These are phyloP conservation scores for Tricholoma flavovirens DNA, from an alignment of 768 basidiomycete genomes.

Conservation along the genomic window DNA sequence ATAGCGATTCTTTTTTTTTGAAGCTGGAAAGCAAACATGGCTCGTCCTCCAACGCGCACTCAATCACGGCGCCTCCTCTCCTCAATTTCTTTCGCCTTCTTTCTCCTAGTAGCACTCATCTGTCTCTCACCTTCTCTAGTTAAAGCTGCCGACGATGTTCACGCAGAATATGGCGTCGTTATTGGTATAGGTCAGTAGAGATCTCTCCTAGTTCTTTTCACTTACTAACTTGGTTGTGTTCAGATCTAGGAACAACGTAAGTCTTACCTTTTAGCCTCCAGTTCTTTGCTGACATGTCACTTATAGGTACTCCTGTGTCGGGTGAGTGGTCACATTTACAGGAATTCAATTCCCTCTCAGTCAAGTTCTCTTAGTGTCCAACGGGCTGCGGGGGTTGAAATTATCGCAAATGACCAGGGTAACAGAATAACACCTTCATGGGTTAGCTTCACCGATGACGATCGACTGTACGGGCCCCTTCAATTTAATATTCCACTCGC, in stretches of 20 bases:
- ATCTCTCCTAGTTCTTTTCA: not conserved
- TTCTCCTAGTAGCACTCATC: conserved; percentile 67
- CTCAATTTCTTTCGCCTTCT: conserved; percentile 52
- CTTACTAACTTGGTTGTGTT: conserved; percentile 2
- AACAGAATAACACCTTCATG: conserved; percentile 88
- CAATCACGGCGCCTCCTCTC: conserved; percentile 51
- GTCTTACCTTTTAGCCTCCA: conserved; percentile 8
- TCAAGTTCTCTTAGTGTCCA: conserved; percentile 51
- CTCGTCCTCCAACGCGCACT: conserved; percentile 50
- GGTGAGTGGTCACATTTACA: conserved; percentile 42
- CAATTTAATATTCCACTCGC: not conserved
- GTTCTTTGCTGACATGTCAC: conserved; percentile 17
- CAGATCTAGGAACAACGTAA: conserved; percentile 91
- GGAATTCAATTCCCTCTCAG: not conserved
- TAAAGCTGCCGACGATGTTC: conserved; percentile 63
- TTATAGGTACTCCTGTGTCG: conserved; percentile 88
- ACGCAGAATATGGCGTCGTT: conserved; percentile 82
- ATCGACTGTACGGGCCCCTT: conserved; percentile 49
- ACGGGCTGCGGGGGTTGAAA: conserved; percentile 81
- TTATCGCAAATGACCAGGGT: conserved; percentile 86
- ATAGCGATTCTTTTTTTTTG: conserved; percentile 20
- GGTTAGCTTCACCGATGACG: conserved; percentile 77
- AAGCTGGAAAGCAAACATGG: conserved; percentile 30
- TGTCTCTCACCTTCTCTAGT: conserved; percentile 64
- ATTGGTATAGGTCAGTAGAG: conserved; percentile 78